Evolutionary conservation across 2,329 filamentous ascomycete genomes (phyloP).

Genomic region (Mycocentrospora acerina): DNA sequence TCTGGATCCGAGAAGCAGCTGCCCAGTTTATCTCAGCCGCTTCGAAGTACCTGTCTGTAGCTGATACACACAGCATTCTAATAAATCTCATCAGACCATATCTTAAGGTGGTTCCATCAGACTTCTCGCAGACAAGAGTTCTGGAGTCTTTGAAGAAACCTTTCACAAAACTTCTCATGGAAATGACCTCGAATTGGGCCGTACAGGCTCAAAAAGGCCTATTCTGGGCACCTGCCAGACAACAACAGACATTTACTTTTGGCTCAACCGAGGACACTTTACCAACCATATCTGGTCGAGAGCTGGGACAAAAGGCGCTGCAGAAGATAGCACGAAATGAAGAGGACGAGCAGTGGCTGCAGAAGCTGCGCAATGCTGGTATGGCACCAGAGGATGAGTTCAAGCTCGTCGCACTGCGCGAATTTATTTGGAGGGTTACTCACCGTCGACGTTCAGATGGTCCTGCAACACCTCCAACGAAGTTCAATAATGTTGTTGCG

Average conservation of each 20-base stretch:
- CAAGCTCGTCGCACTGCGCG: conserved; percentile 80
- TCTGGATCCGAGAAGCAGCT: conserved; percentile 91
- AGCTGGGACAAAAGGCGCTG: conserved; percentile 60
- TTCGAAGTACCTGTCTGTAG: conserved; percentile 71
- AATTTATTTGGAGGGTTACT: conserved; percentile 88
- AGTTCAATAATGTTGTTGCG: conserved; percentile 69
- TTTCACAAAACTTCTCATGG: conserved; percentile 75
- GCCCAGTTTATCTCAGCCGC: conserved; percentile 79
- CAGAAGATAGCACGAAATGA: conserved; percentile 73
- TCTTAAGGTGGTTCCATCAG: conserved; percentile 70
- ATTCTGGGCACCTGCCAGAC: conserved; percentile 81
- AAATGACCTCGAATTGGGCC: conserved; percentile 85
- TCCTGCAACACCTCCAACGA: conserved; percentile 43
- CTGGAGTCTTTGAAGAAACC: conserved; percentile 84
- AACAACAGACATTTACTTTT: conserved; percentile 69
- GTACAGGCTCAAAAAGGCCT: conserved; percentile 74
- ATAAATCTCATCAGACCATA: conserved; percentile 79
- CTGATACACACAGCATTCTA: conserved; percentile 82
- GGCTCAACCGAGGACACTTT: conserved; percentile 58
- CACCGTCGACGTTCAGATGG: conserved; percentile 65
- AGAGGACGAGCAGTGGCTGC: conserved; percentile 93
- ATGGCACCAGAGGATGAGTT: conserved; percentile 81
- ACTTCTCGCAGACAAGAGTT: conserved; percentile 71
- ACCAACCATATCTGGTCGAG: conserved; percentile 58
- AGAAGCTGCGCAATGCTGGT: conserved; percentile 79